These are phyloP conservation scores for Heliamphora exappendiculata DNA, from an alignment of 148 eudicot species.

Conservation along the genomic window DNA sequence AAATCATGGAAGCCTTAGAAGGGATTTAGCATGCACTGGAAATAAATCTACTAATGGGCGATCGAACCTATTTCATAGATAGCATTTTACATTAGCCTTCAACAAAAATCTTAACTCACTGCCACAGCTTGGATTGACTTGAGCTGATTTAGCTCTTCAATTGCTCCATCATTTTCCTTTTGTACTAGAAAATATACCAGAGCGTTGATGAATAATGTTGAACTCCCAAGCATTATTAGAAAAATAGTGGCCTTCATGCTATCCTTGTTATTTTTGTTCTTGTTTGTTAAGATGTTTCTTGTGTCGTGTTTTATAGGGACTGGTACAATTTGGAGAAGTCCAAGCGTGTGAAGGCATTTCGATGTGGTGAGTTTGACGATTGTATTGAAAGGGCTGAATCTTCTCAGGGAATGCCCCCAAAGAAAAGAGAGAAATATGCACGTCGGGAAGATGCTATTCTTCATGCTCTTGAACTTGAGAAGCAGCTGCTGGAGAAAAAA, in stretches of 20 bases:
- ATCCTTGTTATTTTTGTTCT: slow-evolving; percentile 11
- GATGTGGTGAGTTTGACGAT: slow-evolving; percentile 97
- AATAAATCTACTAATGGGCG: neutral
- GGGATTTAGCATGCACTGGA: neutral
- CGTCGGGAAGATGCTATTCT: slow-evolving; percentile 96
- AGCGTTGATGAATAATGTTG: neutral
- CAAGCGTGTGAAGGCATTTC: slow-evolving; percentile 92
- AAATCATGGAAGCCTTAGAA: neutral
- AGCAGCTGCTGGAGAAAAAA: slow-evolving; percentile 52
- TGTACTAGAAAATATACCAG: neutral
- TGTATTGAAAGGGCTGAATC: slow-evolving; percentile 94
- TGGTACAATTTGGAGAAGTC: slow-evolving; percentile 99
- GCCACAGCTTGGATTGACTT: neutral
- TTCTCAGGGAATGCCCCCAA: slow-evolving; percentile 74
- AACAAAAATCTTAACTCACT: neutral
- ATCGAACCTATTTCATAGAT: neutral
- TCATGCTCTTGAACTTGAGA: slow-evolving; percentile 96
- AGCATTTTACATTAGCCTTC: neutral
- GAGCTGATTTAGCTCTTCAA: neutral
- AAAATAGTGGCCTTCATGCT: neutral
- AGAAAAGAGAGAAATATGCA: slow-evolving; percentile 97
- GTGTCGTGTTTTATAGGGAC: slow-evolving; percentile 49
- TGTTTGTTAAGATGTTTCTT: neutral
- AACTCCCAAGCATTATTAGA: neutral
- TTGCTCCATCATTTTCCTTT: neutral